Percentiles rank a stretch among this genome's conserved stretches.
These are phyloP conservation scores for Silene noctiflora DNA, from an alignment of 179 eudicot genomes.

Conservation along the genomic window DNA sequence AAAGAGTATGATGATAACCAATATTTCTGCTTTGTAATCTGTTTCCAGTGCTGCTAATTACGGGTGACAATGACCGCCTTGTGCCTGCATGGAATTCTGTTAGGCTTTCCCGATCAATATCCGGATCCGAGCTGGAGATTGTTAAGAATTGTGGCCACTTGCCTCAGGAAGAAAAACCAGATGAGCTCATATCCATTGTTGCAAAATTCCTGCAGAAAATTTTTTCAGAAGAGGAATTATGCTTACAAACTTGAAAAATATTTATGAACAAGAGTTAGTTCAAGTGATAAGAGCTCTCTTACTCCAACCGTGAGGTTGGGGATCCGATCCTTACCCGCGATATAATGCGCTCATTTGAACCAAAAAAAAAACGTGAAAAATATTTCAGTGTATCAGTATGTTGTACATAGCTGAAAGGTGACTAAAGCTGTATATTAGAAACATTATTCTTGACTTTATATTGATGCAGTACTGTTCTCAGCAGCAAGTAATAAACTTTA, in stretches of 20 bases:
- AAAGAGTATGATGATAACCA: background rate
- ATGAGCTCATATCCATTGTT: conserved; percentile 64
- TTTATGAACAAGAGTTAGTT: no score
- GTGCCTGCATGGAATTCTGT: conserved; percentile 83
- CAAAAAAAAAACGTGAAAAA: background rate
- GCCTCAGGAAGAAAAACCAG: conserved; percentile 83
- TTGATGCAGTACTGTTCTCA: background rate
- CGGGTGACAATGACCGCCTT: conserved; percentile 77
- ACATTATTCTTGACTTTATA: background rate
- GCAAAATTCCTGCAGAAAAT: conserved; percentile 48
- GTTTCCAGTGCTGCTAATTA: conserved; percentile 64
- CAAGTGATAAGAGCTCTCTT: no score
- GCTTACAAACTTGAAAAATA: conserved; percentile 34
- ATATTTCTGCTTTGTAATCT: background rate
- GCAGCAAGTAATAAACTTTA: background rate
- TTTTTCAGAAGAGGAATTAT: conserved; percentile 41
- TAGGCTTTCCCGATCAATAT: conserved; percentile 70
- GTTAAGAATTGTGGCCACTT: conserved; percentile 87
- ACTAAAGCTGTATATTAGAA: background rate
- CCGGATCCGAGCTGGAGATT: conserved; percentile 64
- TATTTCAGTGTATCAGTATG: background rate
- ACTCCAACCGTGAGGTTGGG: no score
- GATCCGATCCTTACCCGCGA: no score
- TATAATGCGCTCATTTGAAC: no score
- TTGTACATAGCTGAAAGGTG: background rate